Conservation (phyloP, 1,284 basidiomycete genomes). For the Ustanciosporium gigantosporum region DNA sequence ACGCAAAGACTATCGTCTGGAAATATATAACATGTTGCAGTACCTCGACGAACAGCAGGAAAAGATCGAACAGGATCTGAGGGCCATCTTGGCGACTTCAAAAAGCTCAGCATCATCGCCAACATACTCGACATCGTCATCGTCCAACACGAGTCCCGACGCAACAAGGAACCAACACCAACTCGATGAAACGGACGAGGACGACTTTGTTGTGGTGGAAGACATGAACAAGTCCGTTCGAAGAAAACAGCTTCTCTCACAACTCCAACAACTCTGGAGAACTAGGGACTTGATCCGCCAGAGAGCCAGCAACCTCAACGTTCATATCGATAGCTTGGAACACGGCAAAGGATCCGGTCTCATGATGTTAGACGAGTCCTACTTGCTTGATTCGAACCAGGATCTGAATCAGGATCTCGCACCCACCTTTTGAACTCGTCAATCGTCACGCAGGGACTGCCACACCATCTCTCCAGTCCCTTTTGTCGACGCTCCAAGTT, state of each 20-base stretch:
- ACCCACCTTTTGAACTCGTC: too few relatives aligned
- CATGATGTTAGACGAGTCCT: conserved; percentile 19
- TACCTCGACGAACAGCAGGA: conserved; percentile 38
- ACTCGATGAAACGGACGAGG: conserved; percentile 15
- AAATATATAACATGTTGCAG: conserved; percentile 36
- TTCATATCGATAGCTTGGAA: conserved; percentile 23
- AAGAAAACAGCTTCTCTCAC: conserved; percentile 24
- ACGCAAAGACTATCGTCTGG: conserved; percentile 37
- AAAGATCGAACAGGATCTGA: conserved; percentile 28
- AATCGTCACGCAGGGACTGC: too few relatives aligned
- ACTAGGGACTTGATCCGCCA: conserved; percentile 16
- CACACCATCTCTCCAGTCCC: too few relatives aligned
- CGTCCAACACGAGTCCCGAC: background rate
- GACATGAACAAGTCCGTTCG: conserved; percentile 17
- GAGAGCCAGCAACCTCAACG: conserved; percentile 25
- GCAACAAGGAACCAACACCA: conserved; percentile 1
- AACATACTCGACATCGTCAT: too few relatives aligned
- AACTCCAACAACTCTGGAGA: conserved; percentile 36
- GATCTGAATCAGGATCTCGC: too few relatives aligned
- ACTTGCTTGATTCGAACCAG: too few relatives aligned
- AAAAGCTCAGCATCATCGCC: too few relatives aligned
- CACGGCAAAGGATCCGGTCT: conserved; percentile 23
- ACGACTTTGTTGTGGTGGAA: conserved; percentile 34
- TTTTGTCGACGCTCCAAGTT: too few relatives aligned
- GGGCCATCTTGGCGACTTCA: background rate